These are phyloP conservation scores for Jamesozyma lodderae DNA, from an alignment of 805 yeast genomes.

Conservation along the genomic window DNA sequence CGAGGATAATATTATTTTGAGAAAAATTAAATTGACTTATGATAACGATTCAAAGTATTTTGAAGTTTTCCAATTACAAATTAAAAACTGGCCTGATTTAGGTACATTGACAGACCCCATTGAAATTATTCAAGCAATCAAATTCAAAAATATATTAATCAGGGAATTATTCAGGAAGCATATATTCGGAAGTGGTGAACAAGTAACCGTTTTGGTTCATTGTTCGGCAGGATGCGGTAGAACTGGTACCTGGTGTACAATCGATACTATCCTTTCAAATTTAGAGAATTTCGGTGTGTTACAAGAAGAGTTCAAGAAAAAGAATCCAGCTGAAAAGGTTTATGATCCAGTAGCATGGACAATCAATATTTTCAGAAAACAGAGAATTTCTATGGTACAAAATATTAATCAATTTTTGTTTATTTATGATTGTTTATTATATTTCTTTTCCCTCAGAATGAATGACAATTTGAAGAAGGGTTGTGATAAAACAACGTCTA, in stretches of 20 bases:
- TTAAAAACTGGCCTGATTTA: slow-evolving; percentile 77
- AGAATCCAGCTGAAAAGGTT: slow-evolving; percentile 4
- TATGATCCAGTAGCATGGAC: slow-evolving; percentile 53
- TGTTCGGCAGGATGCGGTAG: slow-evolving; percentile 98
- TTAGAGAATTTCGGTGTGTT: slow-evolving; percentile 17
- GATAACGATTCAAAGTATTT: slow-evolving; percentile 28
- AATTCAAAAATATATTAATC: slow-evolving; percentile 38
- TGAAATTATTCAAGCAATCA: slow-evolving; percentile 48
- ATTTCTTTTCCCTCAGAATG: slow-evolving; percentile 20
- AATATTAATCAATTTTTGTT: slow-evolving; percentile 63
- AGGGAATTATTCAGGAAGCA: slow-evolving; percentile 13
- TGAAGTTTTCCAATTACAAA: slow-evolving; percentile 63
- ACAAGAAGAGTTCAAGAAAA: slow-evolving; percentile 11
- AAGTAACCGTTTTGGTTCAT: slow-evolving; percentile 61
- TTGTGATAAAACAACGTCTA: too few species aligned
- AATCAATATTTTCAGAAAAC: slow-evolving; percentile 59
- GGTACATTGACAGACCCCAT: slow-evolving; percentile 49
- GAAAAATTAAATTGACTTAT: slow-evolving; percentile 36
- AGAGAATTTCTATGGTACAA: slow-evolving; percentile 79
- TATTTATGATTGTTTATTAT: slow-evolving; percentile 53
- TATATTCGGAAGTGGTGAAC: slow-evolving; percentile 18
- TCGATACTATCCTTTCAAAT: slow-evolving; percentile 49
- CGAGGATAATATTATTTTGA: slow-evolving; percentile 11
- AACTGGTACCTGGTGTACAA: slow-evolving; percentile 79
- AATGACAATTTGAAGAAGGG: slow-evolving; percentile 9